Percentiles rank a stretch among this genome's conserved stretches.
phyloP scores from a whole-genome alignment of 2,329 filamentous ascomycete species.

The Ophiostoma piceae region DNA sequence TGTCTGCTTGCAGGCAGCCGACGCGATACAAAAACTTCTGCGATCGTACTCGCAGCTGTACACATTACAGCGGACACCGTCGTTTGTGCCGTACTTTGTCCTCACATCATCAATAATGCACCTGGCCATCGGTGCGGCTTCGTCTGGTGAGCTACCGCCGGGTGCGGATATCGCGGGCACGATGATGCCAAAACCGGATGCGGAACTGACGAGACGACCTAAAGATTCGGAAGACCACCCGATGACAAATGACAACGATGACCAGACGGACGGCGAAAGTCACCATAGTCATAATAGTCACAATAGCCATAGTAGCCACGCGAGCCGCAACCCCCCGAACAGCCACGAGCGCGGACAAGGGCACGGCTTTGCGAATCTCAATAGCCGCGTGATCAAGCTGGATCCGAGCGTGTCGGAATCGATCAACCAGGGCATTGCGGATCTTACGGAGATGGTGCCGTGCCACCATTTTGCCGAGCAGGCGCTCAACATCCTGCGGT shows the following conservation, averaged over 20 bases:
- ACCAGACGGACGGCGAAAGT: neutral
- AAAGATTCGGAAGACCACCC: slow-evolving; percentile 10
- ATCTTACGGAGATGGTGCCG: slow-evolving; percentile 56
- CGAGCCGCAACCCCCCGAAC: neutral
- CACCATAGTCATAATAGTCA: neutral
- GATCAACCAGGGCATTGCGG: slow-evolving; percentile 51
- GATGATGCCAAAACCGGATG: neutral
- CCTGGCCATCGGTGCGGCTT: slow-evolving; percentile 47
- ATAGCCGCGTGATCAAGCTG: slow-evolving; percentile 25
- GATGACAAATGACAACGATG: neutral
- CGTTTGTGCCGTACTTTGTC: slow-evolving; percentile 59
- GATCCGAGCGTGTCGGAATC: slow-evolving; percentile 41
- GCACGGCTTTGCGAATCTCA: neutral
- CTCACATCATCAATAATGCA: slow-evolving; percentile 58
- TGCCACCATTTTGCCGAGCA: slow-evolving; percentile 58
- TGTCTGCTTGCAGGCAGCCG: slow-evolving; percentile 58
- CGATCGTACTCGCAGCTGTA: slow-evolving; percentile 55
- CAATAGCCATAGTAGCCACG: neutral
- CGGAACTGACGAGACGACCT: slow-evolving; percentile 8
- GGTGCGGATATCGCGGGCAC: slow-evolving; percentile 15
- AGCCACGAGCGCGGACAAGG: slow-evolving; percentile 4
- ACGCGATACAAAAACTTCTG: slow-evolving; percentile 53
- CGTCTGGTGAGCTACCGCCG: slow-evolving; percentile 14
- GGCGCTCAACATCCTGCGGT: slow-evolving; percentile 55
- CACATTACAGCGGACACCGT: slow-evolving; percentile 53